A percentile compares a stretch with the other conserved stretches of the same genome.
Evolutionary conservation across 2,329 filamentous ascomycete genomes (phyloP).

Genomic region (Aureobasidium zeae): DNA sequence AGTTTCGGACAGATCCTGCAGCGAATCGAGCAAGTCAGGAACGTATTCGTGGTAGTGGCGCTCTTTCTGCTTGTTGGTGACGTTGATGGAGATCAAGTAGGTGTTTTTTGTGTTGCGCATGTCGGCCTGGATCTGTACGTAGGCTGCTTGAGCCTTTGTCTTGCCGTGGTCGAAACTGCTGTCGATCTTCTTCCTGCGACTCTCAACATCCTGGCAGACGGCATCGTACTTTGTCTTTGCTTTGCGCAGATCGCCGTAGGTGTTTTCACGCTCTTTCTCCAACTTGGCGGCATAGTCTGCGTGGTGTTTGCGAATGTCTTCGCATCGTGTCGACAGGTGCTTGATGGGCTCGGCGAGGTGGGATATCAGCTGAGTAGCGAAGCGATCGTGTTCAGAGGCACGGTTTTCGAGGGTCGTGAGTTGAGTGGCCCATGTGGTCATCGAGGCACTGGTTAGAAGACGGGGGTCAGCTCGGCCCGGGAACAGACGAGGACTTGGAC

Average conservation of each 20-base stretch:
- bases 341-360: conserved; percentile 84
- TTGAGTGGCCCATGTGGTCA: conserved; percentile 95
- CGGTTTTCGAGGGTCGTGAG: conserved; percentile 80
- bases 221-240: conserved; percentile 87
- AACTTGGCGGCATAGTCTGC: conserved; percentile 80
- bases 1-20: conserved; percentile 90
- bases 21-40: conserved; percentile 77
- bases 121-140: conserved; percentile 83
- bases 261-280: conserved; percentile 76
- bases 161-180: conserved; percentile 80
- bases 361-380: conserved; percentile 64
- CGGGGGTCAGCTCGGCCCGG: background rate
- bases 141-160: conserved; percentile 78
- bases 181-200: conserved; percentile 87
- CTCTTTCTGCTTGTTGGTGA: conserved; percentile 96
- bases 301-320: conserved; percentile 87
- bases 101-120: conserved; percentile 99
- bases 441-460: conserved; percentile 61
- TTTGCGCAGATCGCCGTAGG: conserved; percentile 80
- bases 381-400: conserved; percentile 81
- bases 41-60: conserved; percentile 96
- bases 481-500: background rate
- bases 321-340: conserved; percentile 62
- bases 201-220: conserved; percentile 89
- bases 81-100: conserved; percentile 92